Evolutionary conservation across 2,329 filamentous ascomycete genomes (phyloP), one percentile per base, ranked within the genome.

Genomic region (Pezicula carpinea): DNA sequence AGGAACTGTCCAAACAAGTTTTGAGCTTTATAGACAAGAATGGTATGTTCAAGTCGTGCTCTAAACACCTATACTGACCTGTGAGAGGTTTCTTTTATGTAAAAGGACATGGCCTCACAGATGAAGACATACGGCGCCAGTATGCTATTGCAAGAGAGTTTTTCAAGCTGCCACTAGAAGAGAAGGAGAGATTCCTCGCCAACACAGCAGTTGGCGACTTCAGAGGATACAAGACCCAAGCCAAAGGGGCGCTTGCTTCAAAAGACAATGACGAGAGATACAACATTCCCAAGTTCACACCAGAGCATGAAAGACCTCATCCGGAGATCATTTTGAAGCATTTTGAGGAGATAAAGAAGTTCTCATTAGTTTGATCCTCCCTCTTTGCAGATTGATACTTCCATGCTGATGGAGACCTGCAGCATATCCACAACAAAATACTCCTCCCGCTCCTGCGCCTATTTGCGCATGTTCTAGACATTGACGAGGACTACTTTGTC

Each of bases 111-210:
- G 79, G 78, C 39, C 68, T 83, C 15, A 66, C 62, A 1, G 76
- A 82, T 56, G 76, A 80, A 39, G 69, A 80, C 53, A 70, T 83
- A 2, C 72, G 81, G 52, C 66, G 69, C 5, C 79, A 83, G 50
- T 83, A 81, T 51, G 76, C 77, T 17, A 71, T 83, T 4, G 79
- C 73, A 2, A 75, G 77, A 46, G 69, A 75, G 34, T 72, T 83
- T 47, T 82, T 82, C 57, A 61, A 74, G 4, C 64, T 82, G 1
- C 69, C 79, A 0, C 66, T 70, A 0, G 73, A 77, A 18, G 78
- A 83, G 58, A 83, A 83, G 54, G 68, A 77, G 40, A 76, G 76
- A 52, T 80, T 76, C 53, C 68, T 75, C 32, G 66, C 75, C 0
- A 72, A 71, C 34, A 35, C 48, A 13, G 52, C 39, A 3, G 65